Evolutionary conservation across 768 basidiomycete species (phyloP), one percentile per base, ranked within the genome.

Genomic region (Suillus weaverae): DNA sequence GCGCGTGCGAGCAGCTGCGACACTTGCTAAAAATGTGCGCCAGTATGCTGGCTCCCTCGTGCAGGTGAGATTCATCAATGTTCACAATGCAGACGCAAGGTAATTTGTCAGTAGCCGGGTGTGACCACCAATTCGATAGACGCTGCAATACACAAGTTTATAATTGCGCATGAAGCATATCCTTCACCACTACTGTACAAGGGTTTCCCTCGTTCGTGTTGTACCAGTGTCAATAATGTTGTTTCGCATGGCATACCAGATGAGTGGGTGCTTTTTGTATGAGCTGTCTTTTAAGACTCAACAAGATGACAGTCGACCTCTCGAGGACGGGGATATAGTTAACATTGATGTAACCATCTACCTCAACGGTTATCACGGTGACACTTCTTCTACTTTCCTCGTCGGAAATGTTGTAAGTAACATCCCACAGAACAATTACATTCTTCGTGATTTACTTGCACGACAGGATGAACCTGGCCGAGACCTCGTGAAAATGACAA

Each of bases 171-270:
- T 68, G 82, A 82, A 30, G 95, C 93, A 8, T 97, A 97, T 74
- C 95, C 95, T 0, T 95, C 94, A 10, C 92, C 95, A 0, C 78
- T 97, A 57, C 82, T 81, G 0, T 97, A 96, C 73, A 78, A 81
- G 10, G 89, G 65, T 2, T 83, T 83, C 66, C 81, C 83, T 4
- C 82, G 81, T 70, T 80, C 81, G 48, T 82, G 80, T 65, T 83
- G 86, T 64, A 85, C 80, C 32, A 95, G 94, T 67, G 81, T 96
- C 62, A 97, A 97, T 71, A 97, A 97, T 68, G 79, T 97, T 39
- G 83, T 95, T 55, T 85, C 84, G 11, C 94, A 97, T 72, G 95
- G 95, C 1, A 95, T 97, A 63, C 95, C 95, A 35, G 94, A 97
- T 78, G 85, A 92, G 94, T 95, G 67, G 68, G 85, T 75, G 36